A percentile compares a stretch with the other conserved stretches of the same genome.
phyloP scores from a whole-genome alignment of 306 rosid species.

The Pachyrhizus erosus region DNA sequence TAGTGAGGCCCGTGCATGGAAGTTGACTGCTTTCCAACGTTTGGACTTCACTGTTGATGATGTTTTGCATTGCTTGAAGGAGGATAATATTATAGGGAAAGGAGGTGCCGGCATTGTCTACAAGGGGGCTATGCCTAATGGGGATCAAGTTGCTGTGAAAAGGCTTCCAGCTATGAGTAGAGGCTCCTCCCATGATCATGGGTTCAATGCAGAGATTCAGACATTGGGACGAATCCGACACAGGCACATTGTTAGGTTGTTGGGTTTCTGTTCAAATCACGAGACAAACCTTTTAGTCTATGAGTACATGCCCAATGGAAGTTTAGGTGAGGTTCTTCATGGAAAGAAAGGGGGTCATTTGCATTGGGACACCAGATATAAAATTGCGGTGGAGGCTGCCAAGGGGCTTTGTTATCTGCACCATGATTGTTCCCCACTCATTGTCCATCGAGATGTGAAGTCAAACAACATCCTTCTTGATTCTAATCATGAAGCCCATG shows the following conservation, averaged over 20 bases:
- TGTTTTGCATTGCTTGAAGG: slow-evolving; percentile 86
- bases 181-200: slow-evolving; percentile 95
- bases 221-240: slow-evolving; percentile 91
- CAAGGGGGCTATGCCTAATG: slow-evolving; percentile 80
- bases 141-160: slow-evolving; percentile 88
- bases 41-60: slow-evolving; percentile 91
- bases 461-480: slow-evolving; percentile 97
- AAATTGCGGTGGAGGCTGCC: slow-evolving; percentile 92
- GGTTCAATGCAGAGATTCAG: slow-evolving; percentile 97
- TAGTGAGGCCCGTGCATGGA: slow-evolving; percentile 87
- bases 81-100: slow-evolving; percentile 93
- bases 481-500: slow-evolving; percentile 88
- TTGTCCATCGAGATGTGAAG: slow-evolving; percentile 92
- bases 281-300: slow-evolving; percentile 95
- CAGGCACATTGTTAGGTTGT: slow-evolving; percentile 85
- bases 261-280: slow-evolving; percentile 96
- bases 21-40: slow-evolving; percentile 89
- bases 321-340: slow-evolving; percentile 95
- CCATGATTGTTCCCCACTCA: slow-evolving; percentile 95
- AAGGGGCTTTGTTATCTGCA: slow-evolving; percentile 98
- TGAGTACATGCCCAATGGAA: slow-evolving; percentile 98
- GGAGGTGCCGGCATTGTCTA: slow-evolving; percentile 99
- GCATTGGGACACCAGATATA: slow-evolving; percentile 90
- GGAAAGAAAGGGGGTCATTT: slow-evolving; percentile 98
- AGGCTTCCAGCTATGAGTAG: slow-evolving; percentile 91